Percentiles rank a stretch among this genome's conserved stretches.
Evolutionary conservation across 805 yeast species (phyloP).

Genomic region (Cyberlindnera bimundalis): DNA sequence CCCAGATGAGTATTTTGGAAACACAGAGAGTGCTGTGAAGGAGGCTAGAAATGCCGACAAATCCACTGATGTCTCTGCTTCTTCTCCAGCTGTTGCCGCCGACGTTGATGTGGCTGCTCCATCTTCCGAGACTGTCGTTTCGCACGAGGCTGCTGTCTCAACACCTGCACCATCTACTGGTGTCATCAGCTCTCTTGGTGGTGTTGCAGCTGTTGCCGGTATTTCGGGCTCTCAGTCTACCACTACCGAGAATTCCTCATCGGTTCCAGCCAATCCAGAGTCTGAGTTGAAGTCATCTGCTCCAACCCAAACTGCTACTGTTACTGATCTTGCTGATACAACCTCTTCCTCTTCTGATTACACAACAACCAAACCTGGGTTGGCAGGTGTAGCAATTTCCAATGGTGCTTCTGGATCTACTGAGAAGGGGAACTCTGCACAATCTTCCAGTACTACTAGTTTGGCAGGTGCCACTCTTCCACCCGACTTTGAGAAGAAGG

Average conservation of each 20-base stretch:
- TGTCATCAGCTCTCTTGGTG: no score
- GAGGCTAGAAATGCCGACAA: background rate
- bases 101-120: conserved; percentile 1
- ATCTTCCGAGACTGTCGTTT: no score
- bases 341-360: no score
- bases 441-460: conserved; percentile 12
- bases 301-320: background rate
- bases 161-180: no score
- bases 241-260: background rate
- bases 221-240: background rate
- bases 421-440: conserved; percentile 8
- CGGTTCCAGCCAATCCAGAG: background rate
- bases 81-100: conserved; percentile 9
- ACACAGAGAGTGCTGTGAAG: conserved; percentile 7
- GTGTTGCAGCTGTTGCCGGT: conserved; percentile 7
- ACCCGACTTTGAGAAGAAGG: conserved; percentile 25
- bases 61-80: background rate
- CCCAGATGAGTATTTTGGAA: conserved; percentile 12
- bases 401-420: conserved; percentile 1
- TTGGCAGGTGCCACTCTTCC: conserved; percentile 26
- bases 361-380: no score
- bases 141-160: no score
- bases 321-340: background rate
- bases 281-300: background rate
- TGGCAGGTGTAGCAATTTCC: no score